These are phyloP conservation scores for Westerdykella sp. DNA, from an alignment of 2,329 filamentous ascomycete genomes.

Conservation along the genomic window DNA sequence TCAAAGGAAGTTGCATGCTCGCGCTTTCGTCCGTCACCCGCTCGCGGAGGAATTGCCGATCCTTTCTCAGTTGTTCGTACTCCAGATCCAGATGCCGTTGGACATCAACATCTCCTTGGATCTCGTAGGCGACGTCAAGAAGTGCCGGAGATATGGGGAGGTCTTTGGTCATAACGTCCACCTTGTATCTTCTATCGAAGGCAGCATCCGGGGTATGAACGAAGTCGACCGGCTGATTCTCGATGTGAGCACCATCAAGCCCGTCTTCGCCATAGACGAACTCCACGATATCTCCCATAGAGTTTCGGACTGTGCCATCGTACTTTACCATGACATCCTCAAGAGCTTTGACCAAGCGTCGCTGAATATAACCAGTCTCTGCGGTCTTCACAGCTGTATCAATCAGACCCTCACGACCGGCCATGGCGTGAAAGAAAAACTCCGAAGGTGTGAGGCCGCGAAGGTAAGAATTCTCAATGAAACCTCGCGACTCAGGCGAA, in stretches of 20 bases:
- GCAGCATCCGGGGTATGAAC: conserved; percentile 71
- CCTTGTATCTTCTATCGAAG: conserved; percentile 74
- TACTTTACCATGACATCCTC: conserved; percentile 98
- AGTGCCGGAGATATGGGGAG: conserved; percentile 60
- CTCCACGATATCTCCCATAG: conserved; percentile 90
- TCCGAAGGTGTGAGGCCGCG: conserved; percentile 91
- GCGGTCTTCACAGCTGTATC: conserved; percentile 99
- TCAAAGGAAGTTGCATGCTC: conserved; percentile 85
- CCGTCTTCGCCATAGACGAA: conserved; percentile 98
- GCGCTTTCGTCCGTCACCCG: conserved; percentile 72
- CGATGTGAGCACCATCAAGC: conserved; percentile 85
- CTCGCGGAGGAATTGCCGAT: conserved; percentile 67
- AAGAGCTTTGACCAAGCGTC: conserved; percentile 93
- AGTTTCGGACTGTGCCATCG: conserved; percentile 95
- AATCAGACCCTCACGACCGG: conserved; percentile 98
- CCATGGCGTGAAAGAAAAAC: conserved; percentile 99
- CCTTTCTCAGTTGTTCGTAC: conserved; percentile 69
- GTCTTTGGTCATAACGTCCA: conserved; percentile 75
- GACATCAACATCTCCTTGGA: conserved; percentile 78
- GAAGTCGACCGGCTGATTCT: conserved; percentile 84
- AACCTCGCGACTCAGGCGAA: conserved; percentile 91
- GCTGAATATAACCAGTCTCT: conserved; percentile 98
- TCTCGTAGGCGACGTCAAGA: conserved; percentile 79
- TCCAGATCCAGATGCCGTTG: conserved; percentile 85
- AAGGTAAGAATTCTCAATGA: conserved; percentile 97